Evolutionary conservation across 371 early-diverging fungal species (phyloP).

Genomic region (Batkoa obscura): DNA sequence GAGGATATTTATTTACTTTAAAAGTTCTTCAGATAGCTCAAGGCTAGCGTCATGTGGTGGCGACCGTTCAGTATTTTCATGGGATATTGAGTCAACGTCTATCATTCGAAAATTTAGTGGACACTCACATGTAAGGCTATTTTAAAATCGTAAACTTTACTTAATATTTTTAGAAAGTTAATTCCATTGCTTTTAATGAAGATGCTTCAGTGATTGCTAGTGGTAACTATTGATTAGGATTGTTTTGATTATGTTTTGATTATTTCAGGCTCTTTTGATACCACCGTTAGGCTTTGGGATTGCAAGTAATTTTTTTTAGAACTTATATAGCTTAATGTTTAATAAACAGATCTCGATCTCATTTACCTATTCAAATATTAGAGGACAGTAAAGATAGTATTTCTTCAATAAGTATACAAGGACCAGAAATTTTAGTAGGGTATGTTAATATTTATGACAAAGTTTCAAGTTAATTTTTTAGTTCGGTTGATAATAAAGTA

Average conservation of each 20-base stretch:
- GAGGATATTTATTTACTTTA: background rate
- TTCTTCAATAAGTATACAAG: slow-evolving; percentile 46
- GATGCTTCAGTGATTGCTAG: slow-evolving; percentile 63
- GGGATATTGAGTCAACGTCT: slow-evolving; percentile 32
- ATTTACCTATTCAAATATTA: slow-evolving; percentile 64
- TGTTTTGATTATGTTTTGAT: too few relatives aligned
- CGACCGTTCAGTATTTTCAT: background rate
- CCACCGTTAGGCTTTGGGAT: slow-evolving; percentile 81
- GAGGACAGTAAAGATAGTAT: slow-evolving; percentile 77
- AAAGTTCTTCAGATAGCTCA: background rate
- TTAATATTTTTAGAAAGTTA: slow-evolving; percentile 40
- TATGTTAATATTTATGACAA: slow-evolving; percentile 9
- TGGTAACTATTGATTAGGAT: slow-evolving; percentile 14
- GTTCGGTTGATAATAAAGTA: slow-evolving; percentile 65
- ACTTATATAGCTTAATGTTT: background rate
- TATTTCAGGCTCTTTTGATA: slow-evolving; percentile 62
- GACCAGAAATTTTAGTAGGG: slow-evolving; percentile 56
- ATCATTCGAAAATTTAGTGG: slow-evolving; percentile 54
- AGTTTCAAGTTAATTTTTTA: slow-evolving; percentile 8
- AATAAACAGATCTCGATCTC: slow-evolving; percentile 30
- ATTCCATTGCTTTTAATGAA: slow-evolving; percentile 59
- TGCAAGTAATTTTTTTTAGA: slow-evolving; percentile 21
- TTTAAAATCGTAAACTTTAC: background rate
- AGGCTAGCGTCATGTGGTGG: background rate
- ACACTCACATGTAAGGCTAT: slow-evolving; percentile 44